Percentiles rank a stretch among this genome's conserved stretches.
Conservation (phyloP, 2,329 filamentous ascomycete genomes). For the Aureobasidium lini region DNA sequence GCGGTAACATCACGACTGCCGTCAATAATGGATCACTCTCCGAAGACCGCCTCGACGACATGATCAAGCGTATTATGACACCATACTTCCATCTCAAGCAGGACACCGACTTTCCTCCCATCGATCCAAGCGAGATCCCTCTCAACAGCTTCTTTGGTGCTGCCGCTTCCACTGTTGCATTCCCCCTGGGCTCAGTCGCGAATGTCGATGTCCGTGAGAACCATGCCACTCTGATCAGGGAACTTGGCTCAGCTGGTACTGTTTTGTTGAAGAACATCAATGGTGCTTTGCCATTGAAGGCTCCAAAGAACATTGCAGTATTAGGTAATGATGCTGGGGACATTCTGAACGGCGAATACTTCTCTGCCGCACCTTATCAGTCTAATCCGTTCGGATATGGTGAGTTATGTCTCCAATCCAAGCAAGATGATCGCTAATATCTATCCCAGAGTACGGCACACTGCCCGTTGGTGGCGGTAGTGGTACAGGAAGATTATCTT, state of each 20-base stretch:
- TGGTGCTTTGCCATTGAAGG: slow-evolving; percentile 45
- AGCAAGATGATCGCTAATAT: background rate
- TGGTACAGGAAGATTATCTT: slow-evolving; percentile 33
- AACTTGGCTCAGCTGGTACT: slow-evolving; percentile 34
- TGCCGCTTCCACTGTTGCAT: slow-evolving; percentile 11
- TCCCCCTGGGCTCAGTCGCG: slow-evolving; percentile 13
- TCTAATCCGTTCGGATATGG: background rate
- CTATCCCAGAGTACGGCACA: slow-evolving; percentile 34
- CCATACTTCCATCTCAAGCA: slow-evolving; percentile 39
- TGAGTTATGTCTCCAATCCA: slow-evolving; percentile 14
- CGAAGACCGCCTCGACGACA: slow-evolving; percentile 37
- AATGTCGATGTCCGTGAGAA: slow-evolving; percentile 32
- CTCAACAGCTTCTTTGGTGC: slow-evolving; percentile 20
- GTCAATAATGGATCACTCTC: slow-evolving; percentile 36
- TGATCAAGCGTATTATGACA: slow-evolving; percentile 40
- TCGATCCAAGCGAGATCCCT: slow-evolving; percentile 27
- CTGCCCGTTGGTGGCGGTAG: slow-evolving; percentile 34
- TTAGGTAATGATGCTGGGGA: slow-evolving; percentile 44
- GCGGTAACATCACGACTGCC: slow-evolving; percentile 30
- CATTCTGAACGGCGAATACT: slow-evolving; percentile 43
- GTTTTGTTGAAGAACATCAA: slow-evolving; percentile 45
- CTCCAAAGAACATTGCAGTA: slow-evolving; percentile 40
- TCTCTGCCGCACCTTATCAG: slow-evolving; percentile 13
- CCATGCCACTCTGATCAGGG: slow-evolving; percentile 31
- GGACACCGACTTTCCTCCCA: slow-evolving; percentile 32